Base-by-base conservation (phyloP, 2,329 filamentous ascomycete genomes). In the Dendrostoma leiphaemia region DNA sequence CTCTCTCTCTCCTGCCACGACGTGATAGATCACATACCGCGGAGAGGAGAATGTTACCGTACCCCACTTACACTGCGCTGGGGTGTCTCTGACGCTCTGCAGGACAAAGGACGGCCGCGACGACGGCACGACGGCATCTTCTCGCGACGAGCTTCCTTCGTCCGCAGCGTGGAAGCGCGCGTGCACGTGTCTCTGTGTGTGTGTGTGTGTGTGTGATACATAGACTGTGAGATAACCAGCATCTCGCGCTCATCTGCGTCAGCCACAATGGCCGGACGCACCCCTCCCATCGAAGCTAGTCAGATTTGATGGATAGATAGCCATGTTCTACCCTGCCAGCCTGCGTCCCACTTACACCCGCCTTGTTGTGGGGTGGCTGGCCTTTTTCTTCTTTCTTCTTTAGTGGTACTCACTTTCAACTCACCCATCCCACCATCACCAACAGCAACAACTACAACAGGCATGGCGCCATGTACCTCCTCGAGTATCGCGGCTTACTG, bases 51-150 rank as follows among this genome's bases (percentile, higher is more conserved):
- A 17, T 26, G 15, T 21, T 26, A 15, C 38, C 26, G 13, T 26
- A 26, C 38, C 38, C 38, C 38, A 41, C 38, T 41, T 23, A 26
- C 38, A 41, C n/a, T 21, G 19, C 23, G 38, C 6, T n/a, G n/a
- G n/a, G n/a, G n/a, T n/a, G n/a, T n/a, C n/a, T n/a, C n/a, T n/a
- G n/a, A 45, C 10, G 13, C 19, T 15, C 45, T 24, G 9, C 19
- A 13, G 19, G 17, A 34, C n/a, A 41, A 41, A 13, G 38, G 8
- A 23, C 31, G 6, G 13, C 32, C 45, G 45, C 32, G 31, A 48
- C 45, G 45, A 48, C 23, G 23, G 45, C n/a, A 26, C 45, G 45
- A 37, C 45, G 15, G 21, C 19, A 48, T 48, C 45, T 26, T 48
- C 21, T 8, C 17, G 24, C 45, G 37, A 7, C 32, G 17, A 24